Base-by-base conservation (phyloP, 495 filamentous ascomycete genomes). In the Gamarada debralockiae region DNA sequence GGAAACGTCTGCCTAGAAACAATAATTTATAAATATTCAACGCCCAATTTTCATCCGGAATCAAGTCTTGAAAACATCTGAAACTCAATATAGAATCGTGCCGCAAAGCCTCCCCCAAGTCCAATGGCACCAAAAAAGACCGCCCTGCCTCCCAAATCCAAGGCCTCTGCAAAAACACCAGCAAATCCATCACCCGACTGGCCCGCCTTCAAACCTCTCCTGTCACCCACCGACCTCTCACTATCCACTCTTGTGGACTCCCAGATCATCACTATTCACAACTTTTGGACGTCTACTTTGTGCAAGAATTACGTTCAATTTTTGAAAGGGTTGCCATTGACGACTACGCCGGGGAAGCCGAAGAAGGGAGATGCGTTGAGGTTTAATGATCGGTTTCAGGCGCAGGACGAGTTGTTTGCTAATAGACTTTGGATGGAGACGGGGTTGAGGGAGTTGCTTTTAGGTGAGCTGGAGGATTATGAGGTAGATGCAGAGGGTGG, bases 321-420 rank as follows among this genome's bases (percentile, higher is more conserved):
- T 61, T 81, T 96, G 0, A 74, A 79, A n/a, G 78, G 75, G 0
- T 69, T 96, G 17, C 84, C 89, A 0, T 71, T 97, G 29, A 76
- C 74, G 14, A 96, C 91, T 0, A 96, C 92, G 0, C 90, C 90
- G 0, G 86, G 84, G 0, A 84, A 84, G 43, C 91, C 92, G 6
- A 95, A 91, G 71, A 83, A 81, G 57, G 92, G 89, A 39, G 83
- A 95, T 37, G 92, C 92, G 0, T 68, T 92, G 23, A 76, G 92
- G 17, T 87, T 96, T 37, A 97, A 97, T 65, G 92, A 97, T 64
- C 83, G 92, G 24, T 93, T 87, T 65, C 89, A 96, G 71, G 74
- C 93, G 36, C 73, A 89, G 29, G 92, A 97, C 70, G 65, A 75
- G 23, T 63, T 46, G 8, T 96, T 96, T 62, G 86, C 92, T 3